Percentiles rank a stretch among this genome's conserved stretches.
Conservation (phyloP, 2,329 filamentous ascomycete genomes). For the Elsinoe arachidis region DNA sequence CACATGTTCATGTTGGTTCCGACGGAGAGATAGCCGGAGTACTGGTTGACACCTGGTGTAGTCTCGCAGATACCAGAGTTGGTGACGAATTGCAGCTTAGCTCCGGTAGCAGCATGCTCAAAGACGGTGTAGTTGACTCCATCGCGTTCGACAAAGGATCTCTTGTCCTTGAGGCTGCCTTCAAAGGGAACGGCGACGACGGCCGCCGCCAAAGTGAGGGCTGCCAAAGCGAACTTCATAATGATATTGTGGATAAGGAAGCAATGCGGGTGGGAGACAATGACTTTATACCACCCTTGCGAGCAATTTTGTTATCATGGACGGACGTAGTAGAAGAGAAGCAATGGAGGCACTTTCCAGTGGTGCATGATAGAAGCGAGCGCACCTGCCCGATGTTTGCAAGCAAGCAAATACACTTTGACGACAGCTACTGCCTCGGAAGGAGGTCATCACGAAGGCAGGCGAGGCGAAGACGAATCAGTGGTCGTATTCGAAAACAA, state of each 20-base stretch:
- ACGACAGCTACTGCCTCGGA: neutral
- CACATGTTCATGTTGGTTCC: slow-evolving; percentile 32
- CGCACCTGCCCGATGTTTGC: slow-evolving; percentile 1
- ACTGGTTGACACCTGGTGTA: slow-evolving; percentile 40
- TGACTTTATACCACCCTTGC: neutral
- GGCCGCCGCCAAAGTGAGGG: neutral
- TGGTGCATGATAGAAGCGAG: neutral
- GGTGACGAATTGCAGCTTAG: slow-evolving; percentile 12
- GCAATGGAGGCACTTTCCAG: neutral
- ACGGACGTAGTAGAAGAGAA: neutral
- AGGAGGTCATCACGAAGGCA: neutral
- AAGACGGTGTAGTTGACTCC: slow-evolving; percentile 15
- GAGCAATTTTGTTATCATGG: neutral
- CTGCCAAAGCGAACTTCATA: neutral
- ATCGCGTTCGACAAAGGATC: slow-evolving; percentile 14
- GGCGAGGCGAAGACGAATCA: neutral
- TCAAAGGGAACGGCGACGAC: neutral
- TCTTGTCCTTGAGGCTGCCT: slow-evolving; percentile 9
- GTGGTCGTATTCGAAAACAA: neutral
- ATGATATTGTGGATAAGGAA: neutral
- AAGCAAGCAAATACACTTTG: neutral
- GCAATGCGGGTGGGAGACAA: neutral
- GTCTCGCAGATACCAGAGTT: slow-evolving; percentile 35
- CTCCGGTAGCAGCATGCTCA: slow-evolving; percentile 15
- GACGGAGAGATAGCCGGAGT: slow-evolving; percentile 31